These are phyloP conservation scores for Yarrowia sp. DNA, from an alignment of 805 yeast genomes.

Conservation along the genomic window DNA sequence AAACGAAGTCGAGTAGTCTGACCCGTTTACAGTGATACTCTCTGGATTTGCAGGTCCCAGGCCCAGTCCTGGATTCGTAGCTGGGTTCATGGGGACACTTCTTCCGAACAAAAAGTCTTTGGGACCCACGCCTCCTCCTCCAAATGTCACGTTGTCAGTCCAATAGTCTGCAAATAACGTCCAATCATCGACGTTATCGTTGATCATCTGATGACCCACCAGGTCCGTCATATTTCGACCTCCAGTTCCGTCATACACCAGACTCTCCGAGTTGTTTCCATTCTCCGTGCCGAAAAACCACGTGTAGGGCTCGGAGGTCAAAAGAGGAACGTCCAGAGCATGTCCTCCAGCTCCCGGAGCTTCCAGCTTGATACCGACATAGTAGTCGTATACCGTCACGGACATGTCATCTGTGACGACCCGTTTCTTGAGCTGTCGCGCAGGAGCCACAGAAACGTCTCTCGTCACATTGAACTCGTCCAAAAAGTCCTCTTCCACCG, in stretches of 20 bases:
- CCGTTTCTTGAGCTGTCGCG: constrained; percentile 5
- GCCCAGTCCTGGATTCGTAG: constrained; percentile 9
- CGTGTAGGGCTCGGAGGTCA: background rate
- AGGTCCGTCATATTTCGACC: background rate
- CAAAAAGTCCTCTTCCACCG: constrained; percentile 5
- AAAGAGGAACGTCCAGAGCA: background rate
- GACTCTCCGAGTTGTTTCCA: background rate
- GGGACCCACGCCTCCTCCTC: constrained; percentile 2
- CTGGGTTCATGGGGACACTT: background rate
- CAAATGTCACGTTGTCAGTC: constrained; percentile 25
- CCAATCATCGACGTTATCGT: constrained; percentile 15
- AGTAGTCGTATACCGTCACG: constrained; percentile 5
- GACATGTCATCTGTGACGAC: constrained; percentile 21
- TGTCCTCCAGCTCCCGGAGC: constrained; percentile 32
- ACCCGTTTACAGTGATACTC: background rate
- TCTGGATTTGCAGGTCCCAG: background rate
- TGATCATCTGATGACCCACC: constrained; percentile 3
- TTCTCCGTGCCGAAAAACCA: constrained; percentile 28
- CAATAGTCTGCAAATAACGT: constrained; percentile 28
- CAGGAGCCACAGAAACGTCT: background rate
- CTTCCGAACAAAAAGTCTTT: constrained; percentile 18
- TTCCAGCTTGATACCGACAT: background rate
- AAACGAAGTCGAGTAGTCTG: constrained; percentile 10
- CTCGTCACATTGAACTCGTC: background rate
- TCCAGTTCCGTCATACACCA: constrained; percentile 2